Conservation (phyloP, 495 filamentous ascomycete species). For the Trichoderma asperelloides region DNA sequence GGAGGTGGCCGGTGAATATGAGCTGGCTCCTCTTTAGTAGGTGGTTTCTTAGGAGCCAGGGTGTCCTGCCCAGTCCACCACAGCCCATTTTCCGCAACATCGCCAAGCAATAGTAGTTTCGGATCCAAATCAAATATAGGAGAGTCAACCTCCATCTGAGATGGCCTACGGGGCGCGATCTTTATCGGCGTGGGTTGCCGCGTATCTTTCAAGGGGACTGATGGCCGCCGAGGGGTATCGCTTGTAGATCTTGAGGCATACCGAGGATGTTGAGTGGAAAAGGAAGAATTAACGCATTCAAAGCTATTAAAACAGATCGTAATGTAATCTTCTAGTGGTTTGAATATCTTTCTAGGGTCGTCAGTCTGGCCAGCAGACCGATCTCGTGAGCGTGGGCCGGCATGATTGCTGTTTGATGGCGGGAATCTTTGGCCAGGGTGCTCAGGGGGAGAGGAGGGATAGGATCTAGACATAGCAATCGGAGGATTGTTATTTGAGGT, state of each 20-base stretch:
- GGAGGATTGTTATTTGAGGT: conserved; percentile 20
- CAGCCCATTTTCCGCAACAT: conserved; percentile 72
- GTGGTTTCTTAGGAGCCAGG: conserved; percentile 17
- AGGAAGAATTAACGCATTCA: conserved; percentile 66
- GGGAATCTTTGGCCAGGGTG: conserved; percentile 11
- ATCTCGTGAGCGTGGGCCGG: not conserved
- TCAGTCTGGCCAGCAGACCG: conserved; percentile 11
- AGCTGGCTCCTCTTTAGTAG: not conserved
- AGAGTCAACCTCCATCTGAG: conserved; percentile 19
- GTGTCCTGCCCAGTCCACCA: conserved; percentile 68
- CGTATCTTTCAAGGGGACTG: conserved; percentile 14
- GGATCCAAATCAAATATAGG: conserved; percentile 50
- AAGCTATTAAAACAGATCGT: conserved; percentile 56
- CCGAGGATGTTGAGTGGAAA: conserved; percentile 39
- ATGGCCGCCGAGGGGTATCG: conserved; percentile 14
- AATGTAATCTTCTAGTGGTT: conserved; percentile 68
- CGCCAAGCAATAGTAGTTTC: conserved; percentile 69
- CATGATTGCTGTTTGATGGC: conserved; percentile 9
- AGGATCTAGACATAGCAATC: conserved; percentile 20
- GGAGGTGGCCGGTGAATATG: not conserved
- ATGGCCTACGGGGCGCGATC: conserved; percentile 19
- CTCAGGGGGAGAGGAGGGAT: conserved; percentile 34
- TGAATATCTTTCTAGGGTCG: conserved; percentile 48
- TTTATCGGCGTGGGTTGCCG: conserved; percentile 13
- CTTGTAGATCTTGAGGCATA: conserved; percentile 10